Evolutionary conservation across 192 early-diverging fungal species (phyloP).

Genomic region (Allomyces javanicus): DNA sequence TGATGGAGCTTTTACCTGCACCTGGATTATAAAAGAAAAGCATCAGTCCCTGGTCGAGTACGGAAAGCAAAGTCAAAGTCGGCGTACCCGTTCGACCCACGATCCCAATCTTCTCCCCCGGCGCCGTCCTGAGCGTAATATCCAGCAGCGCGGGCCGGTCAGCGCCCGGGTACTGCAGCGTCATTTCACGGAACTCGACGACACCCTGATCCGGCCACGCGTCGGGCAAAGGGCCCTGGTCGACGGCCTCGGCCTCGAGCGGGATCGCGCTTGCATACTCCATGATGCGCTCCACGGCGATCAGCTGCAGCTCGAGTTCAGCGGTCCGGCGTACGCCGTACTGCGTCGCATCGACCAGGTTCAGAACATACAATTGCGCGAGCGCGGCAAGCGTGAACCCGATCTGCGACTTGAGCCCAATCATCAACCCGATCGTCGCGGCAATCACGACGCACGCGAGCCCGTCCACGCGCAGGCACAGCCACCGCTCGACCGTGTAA

Average conservation of each 20-base stretch:
- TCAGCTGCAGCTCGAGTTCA: slow-evolving; percentile 28
- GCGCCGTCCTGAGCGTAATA: neutral
- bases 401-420: slow-evolving; percentile 29
- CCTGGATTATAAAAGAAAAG: too few relatives aligned
- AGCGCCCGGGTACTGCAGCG: neutral
- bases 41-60: neutral
- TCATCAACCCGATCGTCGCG: slow-evolving; percentile 44
- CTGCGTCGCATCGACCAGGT: slow-evolving; percentile 63
- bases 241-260: slow-evolving; percentile 51
- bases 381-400: slow-evolving; percentile 78
- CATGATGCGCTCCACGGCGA: slow-evolving; percentile 58
- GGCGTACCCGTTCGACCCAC: neutral
- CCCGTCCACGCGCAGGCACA: slow-evolving; percentile 64
- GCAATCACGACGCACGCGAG: slow-evolving; percentile 49
- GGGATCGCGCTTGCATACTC: slow-evolving; percentile 60
- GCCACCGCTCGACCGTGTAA: slow-evolving; percentile 75
- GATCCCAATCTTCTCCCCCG: neutral
- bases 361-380: slow-evolving; percentile 64
- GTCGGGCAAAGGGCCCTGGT: neutral
- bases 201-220: neutral
- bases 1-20: too few relatives aligned
- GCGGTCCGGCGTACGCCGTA: slow-evolving; percentile 49
- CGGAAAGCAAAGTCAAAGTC: neutral
- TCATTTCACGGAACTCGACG: neutral
- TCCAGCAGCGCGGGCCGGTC: neutral